These are phyloP conservation scores for Boletus vermiculosoides DNA, from an alignment of 768 basidiomycete genomes.

Conservation along the genomic window DNA sequence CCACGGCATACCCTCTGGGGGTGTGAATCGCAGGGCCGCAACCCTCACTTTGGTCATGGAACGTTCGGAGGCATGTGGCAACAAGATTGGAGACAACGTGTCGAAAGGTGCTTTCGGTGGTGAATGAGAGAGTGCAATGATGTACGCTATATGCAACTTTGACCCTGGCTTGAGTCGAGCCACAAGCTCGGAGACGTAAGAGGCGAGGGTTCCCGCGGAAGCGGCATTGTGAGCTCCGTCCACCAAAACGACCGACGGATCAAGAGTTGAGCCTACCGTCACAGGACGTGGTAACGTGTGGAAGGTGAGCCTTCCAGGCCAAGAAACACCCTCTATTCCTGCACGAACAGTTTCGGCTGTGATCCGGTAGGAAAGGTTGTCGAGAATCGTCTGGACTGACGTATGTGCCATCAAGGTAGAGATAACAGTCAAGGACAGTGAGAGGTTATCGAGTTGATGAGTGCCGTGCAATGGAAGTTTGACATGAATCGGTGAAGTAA, in stretches of 20 bases:
- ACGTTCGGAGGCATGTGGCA: slow-evolving; percentile 32
- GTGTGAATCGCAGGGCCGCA: slow-evolving; percentile 63
- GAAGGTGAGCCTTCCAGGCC: slow-evolving; percentile 87
- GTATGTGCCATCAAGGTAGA: slow-evolving; percentile 51
- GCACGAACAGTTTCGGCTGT: slow-evolving; percentile 45
- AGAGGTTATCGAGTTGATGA: slow-evolving; percentile 87
- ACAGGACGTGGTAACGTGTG: slow-evolving; percentile 35
- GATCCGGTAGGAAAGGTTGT: slow-evolving; percentile 33
- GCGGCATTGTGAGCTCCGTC: slow-evolving; percentile 95
- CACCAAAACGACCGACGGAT: slow-evolving; percentile 53
- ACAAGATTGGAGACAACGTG: slow-evolving; percentile 68
- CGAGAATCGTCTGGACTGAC: slow-evolving; percentile 24
- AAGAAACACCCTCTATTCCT: slow-evolving; percentile 62
- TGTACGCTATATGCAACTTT: slow-evolving; percentile 55
- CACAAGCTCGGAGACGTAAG: slow-evolving; percentile 49
- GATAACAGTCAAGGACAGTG: slow-evolving; percentile 61
- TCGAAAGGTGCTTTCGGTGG: slow-evolving; percentile 78
- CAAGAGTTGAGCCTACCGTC: slow-evolving; percentile 10
- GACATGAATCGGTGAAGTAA: slow-evolving; percentile 44
- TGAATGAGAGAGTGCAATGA: slow-evolving; percentile 82
- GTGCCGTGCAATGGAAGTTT: slow-evolving; percentile 69
- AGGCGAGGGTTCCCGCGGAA: slow-evolving; percentile 63
- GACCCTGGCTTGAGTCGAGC: slow-evolving; percentile 22
- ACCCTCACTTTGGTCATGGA: slow-evolving; percentile 40
- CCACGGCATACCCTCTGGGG: slow-evolving; percentile 95